Percentiles rank a stretch among this genome's conserved stretches.
Evolutionary conservation across 371 early-diverging fungal species (phyloP).

Genomic region (Mortierella sp.): DNA sequence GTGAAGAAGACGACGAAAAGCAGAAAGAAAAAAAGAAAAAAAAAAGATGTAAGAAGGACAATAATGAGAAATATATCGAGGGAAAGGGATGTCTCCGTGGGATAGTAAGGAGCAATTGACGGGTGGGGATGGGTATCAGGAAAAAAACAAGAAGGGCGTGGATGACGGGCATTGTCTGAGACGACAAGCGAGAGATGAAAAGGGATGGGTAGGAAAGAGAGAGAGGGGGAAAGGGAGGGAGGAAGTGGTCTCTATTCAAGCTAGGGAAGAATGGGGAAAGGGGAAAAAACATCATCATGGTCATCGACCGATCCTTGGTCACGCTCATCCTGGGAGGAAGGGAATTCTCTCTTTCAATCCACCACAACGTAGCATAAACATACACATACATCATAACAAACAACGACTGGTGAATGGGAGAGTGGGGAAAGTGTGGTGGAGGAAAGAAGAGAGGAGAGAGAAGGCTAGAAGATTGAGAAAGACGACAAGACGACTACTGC

Average conservation of each 20-base stretch:
- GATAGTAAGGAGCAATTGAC: background rate
- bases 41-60: background rate
- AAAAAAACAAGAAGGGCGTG: background rate
- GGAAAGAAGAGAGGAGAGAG: background rate
- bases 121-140: background rate
- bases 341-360: too few species aligned
- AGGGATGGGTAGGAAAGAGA: background rate
- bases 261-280: background rate
- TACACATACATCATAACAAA: background rate
- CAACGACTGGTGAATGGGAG: background rate
- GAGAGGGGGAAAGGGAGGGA: background rate
- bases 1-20: background rate
- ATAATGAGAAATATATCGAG: background rate
- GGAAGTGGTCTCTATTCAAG: constrained; percentile 1
- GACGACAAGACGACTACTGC: background rate
- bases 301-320: background rate
- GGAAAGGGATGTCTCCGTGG: background rate
- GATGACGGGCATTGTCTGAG: background rate
- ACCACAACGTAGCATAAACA: background rate
- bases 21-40: background rate
- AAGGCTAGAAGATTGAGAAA: background rate
- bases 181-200: background rate
- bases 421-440: background rate
- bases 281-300: background rate
- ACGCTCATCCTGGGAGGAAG: constrained; percentile 1